Evolutionary conservation across 1,139 yeast genomes (phyloP), one percentile per base, ranked within the genome.

Genomic region (Blastobotrys apis): DNA sequence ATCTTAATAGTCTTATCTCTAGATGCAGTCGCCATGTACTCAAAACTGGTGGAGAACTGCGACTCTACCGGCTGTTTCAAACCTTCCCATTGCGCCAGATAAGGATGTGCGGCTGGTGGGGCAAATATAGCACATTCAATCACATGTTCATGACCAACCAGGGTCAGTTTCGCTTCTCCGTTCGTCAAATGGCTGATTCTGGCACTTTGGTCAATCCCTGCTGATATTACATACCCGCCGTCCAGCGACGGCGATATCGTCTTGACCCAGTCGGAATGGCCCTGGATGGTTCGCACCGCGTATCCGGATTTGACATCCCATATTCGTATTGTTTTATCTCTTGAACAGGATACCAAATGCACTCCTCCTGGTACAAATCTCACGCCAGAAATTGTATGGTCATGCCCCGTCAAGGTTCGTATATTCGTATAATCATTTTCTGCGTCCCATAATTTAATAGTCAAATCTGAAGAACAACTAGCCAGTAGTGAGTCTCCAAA

Each of bases 211-310:
- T 88, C 97, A 53, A 83, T 84, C 6, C 95, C 84, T 35, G 90
- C 87, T 0, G 94, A 81, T 16, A 88, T 53, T 1, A 87, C 53
- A 55, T 74, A 84, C 44, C 80, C 83, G 3, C 81, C 81, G 23
- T 60, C 64, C 21, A 64, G 58, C 13, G 68, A 60, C 1, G 77
- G 73, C 49, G 79, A 82, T 5, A 87, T 60, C 19, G 77, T 72
- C 53, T 95, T 71, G 8, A 87, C 88, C 97, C 97, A 90, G 54
- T 87, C 96, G 26, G 86, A 75, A 62, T 90, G 97, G 1, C 92
- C 94, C 6, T 75, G 69, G 49, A 86, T 78, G 1, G 84, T 77
- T 48, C 75, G 73, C 23, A 77, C 58, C 48, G 90, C 79, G 68
- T 76, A 79, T 0, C 95, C 97, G 4, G 78, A 73, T 13, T 69